Conservation (phyloP, 2,329 filamentous ascomycete species). For the Purpureocillium lavendulum region DNA sequence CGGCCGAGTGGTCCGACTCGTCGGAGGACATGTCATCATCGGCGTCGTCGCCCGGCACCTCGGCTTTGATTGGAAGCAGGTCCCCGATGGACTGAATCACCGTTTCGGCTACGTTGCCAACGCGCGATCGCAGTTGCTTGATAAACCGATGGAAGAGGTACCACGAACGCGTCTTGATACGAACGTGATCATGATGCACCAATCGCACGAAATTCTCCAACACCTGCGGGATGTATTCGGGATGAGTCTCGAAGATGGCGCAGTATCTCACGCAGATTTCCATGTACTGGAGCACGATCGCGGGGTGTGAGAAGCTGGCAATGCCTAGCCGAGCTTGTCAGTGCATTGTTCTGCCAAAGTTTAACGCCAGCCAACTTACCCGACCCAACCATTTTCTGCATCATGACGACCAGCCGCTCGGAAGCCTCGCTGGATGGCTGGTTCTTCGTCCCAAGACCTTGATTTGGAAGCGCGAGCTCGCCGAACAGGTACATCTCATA, state of each 20-base stretch:
- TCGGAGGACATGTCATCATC: slow-evolving; percentile 95
- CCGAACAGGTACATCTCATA: slow-evolving; percentile 96
- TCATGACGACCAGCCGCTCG: slow-evolving; percentile 80
- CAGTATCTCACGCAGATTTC: slow-evolving; percentile 95
- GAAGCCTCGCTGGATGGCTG: slow-evolving; percentile 72
- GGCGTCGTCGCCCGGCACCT: slow-evolving; percentile 65
- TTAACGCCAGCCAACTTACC: slow-evolving; percentile 42
- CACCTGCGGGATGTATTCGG: slow-evolving; percentile 72
- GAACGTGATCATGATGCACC: slow-evolving; percentile 79
- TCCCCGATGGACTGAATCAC: slow-evolving; percentile 87
- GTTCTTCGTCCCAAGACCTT: slow-evolving; percentile 79
- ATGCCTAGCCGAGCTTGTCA: slow-evolving; percentile 48
- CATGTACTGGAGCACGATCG: slow-evolving; percentile 94
- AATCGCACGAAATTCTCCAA: slow-evolving; percentile 87
- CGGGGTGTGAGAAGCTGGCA: slow-evolving; percentile 78
- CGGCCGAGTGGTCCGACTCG: slow-evolving; percentile 81
- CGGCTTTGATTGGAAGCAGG: slow-evolving; percentile 82
- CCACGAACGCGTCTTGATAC: slow-evolving; percentile 88
- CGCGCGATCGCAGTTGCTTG: slow-evolving; percentile 73
- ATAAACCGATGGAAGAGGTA: slow-evolving; percentile 92
- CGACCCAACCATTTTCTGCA: slow-evolving; percentile 91
- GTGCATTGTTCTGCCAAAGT: not conserved
- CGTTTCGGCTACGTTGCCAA: slow-evolving; percentile 84
- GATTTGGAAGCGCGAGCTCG: slow-evolving; percentile 82
- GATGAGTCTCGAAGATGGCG: slow-evolving; percentile 82